Conservation (phyloP, 345 rosid genomes). For the Rhizophora mangle region DNA sequence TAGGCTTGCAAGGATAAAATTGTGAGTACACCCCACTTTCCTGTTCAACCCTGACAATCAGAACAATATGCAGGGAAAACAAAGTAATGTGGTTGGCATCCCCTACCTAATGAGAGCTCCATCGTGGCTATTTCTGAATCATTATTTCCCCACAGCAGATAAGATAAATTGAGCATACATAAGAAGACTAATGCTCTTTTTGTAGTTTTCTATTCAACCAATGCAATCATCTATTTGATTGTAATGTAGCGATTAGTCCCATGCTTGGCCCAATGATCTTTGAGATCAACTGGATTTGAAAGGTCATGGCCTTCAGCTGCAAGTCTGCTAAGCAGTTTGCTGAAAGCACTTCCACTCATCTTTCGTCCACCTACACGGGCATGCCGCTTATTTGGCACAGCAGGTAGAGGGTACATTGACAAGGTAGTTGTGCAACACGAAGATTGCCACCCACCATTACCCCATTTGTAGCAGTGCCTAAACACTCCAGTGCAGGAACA, state of each 20-base stretch:
- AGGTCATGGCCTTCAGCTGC: constrained; percentile 45
- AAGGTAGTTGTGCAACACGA: constrained; percentile 92
- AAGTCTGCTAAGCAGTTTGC: constrained; percentile 89
- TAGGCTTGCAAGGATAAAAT: constrained; percentile 8
- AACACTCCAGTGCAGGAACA: constrained; percentile 89
- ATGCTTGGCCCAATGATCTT: constrained; percentile 36
- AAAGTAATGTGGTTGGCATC: neutral
- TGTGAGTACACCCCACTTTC: neutral
- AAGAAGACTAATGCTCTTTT: constrained; percentile 5
- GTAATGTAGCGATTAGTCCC: constrained; percentile 37
- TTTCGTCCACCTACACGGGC: constrained; percentile 92
- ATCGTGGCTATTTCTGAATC: constrained; percentile 1
- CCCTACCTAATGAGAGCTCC: neutral
- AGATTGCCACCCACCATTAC: constrained; percentile 98
- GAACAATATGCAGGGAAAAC: constrained; percentile 8
- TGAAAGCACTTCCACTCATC: constrained; percentile 97
- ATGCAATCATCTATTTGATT: constrained; percentile 22
- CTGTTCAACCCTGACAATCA: constrained; percentile 1
- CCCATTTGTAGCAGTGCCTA: constrained; percentile 99
- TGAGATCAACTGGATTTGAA: constrained; percentile 34
- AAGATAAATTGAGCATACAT: constrained; percentile 12
- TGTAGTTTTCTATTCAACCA: neutral
- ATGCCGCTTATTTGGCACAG: constrained; percentile 83
- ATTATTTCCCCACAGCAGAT: constrained; percentile 15
- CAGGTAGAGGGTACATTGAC: constrained; percentile 83